These are phyloP conservation scores for Dactylellina cionopaga DNA, from an alignment of 2,329 filamentous ascomycete species.

Conservation along the genomic window DNA sequence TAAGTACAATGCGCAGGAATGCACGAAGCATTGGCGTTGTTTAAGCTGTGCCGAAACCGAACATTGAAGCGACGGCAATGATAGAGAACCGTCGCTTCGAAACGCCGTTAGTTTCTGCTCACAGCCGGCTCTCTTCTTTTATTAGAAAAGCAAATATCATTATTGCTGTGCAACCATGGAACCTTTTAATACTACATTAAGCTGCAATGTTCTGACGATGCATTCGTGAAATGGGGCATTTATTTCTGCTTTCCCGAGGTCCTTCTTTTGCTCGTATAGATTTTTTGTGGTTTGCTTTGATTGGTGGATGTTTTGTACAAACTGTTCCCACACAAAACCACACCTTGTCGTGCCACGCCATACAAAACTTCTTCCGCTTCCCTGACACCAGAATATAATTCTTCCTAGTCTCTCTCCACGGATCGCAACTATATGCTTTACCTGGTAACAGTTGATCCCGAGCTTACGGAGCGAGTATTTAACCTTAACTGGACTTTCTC, in stretches of 20 bases:
- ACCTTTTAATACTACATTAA: conserved; percentile 45
- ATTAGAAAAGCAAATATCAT: conserved; percentile 45
- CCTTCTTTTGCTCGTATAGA: neutral
- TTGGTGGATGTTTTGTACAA: conserved; percentile 49
- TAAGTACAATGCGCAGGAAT: conserved; percentile 13
- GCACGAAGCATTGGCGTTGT: neutral
- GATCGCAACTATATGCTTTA: conserved; percentile 42
- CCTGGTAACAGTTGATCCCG: conserved; percentile 50
- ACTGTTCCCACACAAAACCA: conserved; percentile 11
- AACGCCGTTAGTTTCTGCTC: conserved; percentile 1
- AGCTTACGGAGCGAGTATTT: conserved; percentile 39
- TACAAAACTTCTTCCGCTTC: conserved; percentile 39
- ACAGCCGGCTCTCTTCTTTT: neutral
- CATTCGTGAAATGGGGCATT: conserved; percentile 3
- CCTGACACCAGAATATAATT: conserved; percentile 45
- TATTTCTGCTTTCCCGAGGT: conserved; percentile 1
- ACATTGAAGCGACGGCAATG: conserved; percentile 1
- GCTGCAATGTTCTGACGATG: neutral
- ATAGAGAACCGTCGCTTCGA: conserved; percentile 15
- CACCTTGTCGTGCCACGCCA: conserved; percentile 14
- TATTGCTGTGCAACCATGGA: conserved; percentile 46
- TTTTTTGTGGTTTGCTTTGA: conserved; percentile 11
- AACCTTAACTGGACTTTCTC: conserved; percentile 28
- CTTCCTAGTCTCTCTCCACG: conserved; percentile 38
- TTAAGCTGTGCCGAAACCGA: conserved; percentile 17